These are phyloP conservation scores for Vickermania ingenoplastis DNA, from an alignment of 208 protist species.

Conservation along the genomic window DNA sequence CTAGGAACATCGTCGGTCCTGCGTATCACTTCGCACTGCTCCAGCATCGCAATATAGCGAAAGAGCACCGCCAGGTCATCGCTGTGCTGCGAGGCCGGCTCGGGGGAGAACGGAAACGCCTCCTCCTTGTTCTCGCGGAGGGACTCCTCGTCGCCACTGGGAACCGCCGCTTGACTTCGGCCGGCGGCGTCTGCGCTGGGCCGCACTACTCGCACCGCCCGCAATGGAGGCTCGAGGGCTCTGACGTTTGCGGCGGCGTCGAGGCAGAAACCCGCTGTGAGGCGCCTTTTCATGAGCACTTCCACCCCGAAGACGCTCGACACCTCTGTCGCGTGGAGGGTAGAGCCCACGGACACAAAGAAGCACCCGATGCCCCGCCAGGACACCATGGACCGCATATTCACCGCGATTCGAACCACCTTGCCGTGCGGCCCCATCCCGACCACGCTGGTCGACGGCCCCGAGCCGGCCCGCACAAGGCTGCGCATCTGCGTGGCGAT, in stretches of 20 bases:
- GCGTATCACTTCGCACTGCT: conserved; percentile 33
- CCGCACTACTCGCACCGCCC: too few species aligned
- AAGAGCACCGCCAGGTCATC: not conserved
- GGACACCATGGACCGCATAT: conserved; percentile 31
- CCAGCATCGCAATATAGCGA: conserved; percentile 42
- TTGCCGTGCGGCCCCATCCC: conserved; percentile 59
- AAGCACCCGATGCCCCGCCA: conserved; percentile 51
- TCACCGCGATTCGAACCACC: conserved; percentile 41
- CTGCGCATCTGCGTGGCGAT: conserved; percentile 10
- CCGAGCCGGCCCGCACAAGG: conserved; percentile 24
- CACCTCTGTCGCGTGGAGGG: conserved; percentile 39
- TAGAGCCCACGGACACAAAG: conserved; percentile 46
- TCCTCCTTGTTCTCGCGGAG: not conserved
- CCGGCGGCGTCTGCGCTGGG: not conserved
- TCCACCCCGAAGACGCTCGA: conserved; percentile 47
- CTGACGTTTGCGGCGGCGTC: conserved; percentile 33
- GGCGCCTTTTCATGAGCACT: conserved; percentile 50
- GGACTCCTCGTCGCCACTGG: not conserved
- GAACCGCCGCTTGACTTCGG: not conserved
- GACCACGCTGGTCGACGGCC: conserved; percentile 43
- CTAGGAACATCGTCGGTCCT: conserved; percentile 44
- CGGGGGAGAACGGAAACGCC: not conserved
- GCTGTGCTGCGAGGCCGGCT: not conserved
- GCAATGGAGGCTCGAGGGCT: conserved; percentile 35
- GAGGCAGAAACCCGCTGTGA: conserved; percentile 57